Evolutionary conservation across 306 rosid species (phyloP).

Genomic region (Albizia julibrissin): DNA sequence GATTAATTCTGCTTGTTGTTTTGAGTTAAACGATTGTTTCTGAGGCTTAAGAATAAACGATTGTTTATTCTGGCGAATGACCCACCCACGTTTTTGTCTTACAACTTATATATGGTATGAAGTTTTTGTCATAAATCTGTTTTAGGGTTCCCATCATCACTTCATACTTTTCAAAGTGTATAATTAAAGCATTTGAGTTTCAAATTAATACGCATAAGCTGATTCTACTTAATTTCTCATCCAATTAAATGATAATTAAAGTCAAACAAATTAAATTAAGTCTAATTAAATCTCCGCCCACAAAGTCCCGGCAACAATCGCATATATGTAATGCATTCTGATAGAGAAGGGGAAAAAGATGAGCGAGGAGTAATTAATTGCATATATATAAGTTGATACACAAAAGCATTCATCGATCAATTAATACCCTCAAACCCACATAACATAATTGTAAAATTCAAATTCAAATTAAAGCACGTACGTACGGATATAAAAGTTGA

Average conservation of each 20-base stretch:
- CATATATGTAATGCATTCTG: neutral
- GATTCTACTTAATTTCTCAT: neutral
- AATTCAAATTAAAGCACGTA: conserved; percentile 1
- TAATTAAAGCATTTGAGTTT: neutral
- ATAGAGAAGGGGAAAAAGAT: neutral
- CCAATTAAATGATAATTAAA: neutral
- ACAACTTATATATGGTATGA: conserved; percentile 1
- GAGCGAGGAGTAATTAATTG: neutral
- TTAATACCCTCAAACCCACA: neutral
- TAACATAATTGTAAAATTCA: neutral
- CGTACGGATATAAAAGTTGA: neutral
- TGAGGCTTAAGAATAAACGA: neutral
- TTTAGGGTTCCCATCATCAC: neutral
- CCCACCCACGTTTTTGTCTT: neutral
- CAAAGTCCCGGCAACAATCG: neutral
- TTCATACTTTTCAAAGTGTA: neutral
- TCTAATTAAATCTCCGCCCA: neutral
- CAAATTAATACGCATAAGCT: neutral
- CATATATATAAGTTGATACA: neutral
- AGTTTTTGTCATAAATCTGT: conserved; percentile 15
- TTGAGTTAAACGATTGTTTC: neutral
- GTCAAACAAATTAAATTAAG: neutral
- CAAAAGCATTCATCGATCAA: neutral
- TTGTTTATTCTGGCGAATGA: neutral
- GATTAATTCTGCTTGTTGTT: neutral